A percentile compares a stretch with the other conserved stretches of the same genome.
Conservation (phyloP, 208 protist species). For the Crithidia thermophila region DNA sequence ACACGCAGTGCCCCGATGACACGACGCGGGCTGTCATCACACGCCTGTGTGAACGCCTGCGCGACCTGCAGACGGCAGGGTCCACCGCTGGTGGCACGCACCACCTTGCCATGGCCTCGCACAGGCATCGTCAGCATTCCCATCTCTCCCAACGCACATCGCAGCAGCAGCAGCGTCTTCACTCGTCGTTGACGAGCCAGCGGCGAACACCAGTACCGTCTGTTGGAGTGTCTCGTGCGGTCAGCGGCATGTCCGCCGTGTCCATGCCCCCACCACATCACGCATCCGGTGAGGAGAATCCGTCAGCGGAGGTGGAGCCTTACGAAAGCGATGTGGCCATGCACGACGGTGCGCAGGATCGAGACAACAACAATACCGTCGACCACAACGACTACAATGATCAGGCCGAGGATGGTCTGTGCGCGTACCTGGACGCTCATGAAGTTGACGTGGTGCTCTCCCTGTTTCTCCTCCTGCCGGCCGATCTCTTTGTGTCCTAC, state of each 20-base stretch:
- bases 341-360: too few species aligned
- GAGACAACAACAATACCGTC: background rate
- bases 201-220: background rate
- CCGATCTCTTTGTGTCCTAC: slow-evolving; percentile 81
- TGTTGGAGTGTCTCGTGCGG: background rate
- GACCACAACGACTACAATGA: background rate
- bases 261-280: too few species aligned
- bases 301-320: too few species aligned
- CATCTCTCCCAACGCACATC: background rate
- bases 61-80: slow-evolving; percentile 42
- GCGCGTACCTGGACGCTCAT: slow-evolving; percentile 30
- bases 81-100: background rate
- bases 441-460: slow-evolving; percentile 37
- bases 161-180: background rate
- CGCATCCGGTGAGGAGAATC: too few species aligned
- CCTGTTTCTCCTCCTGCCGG: slow-evolving; percentile 64
- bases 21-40: slow-evolving; percentile 54
- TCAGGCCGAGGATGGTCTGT: slow-evolving; percentile 1
- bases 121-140: too few species aligned
- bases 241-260: slow-evolving; percentile 8
- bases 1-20: slow-evolving; percentile 56
- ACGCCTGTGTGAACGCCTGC: slow-evolving; percentile 60
- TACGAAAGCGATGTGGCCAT: too few species aligned
- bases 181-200: background rate
- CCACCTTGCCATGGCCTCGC: background rate